phyloP scores from a whole-genome alignment of 805 yeast species.

The Yueomyces sp. region DNA sequence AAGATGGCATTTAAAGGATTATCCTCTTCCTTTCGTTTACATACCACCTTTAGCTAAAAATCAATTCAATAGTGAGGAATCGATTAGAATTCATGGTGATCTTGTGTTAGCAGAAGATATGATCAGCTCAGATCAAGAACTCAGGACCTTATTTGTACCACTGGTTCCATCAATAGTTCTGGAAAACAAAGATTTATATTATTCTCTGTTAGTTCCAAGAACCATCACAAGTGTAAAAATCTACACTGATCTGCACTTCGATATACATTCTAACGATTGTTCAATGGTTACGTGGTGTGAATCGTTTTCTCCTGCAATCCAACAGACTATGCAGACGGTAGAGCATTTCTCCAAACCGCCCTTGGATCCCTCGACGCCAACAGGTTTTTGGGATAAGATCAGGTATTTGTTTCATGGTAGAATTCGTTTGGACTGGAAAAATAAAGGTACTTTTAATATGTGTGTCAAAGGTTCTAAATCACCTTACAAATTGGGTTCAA shows the following conservation, averaged over 20 bases:
- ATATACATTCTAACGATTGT: constrained; percentile 40
- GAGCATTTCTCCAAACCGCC: constrained; percentile 87
- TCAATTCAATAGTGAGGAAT: constrained; percentile 16
- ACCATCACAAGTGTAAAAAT: constrained; percentile 67
- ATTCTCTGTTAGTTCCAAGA: constrained; percentile 53
- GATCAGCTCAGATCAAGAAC: constrained; percentile 33
- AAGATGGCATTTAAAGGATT: constrained; percentile 66
- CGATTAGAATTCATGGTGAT: constrained; percentile 42
- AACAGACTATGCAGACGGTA: constrained; percentile 61
- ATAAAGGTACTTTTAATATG: constrained; percentile 40
- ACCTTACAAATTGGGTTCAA: constrained; percentile 61
- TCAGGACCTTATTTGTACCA: constrained; percentile 51
- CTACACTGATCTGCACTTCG: constrained; percentile 46
- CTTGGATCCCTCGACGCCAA: constrained; percentile 66
- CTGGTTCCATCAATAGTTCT: constrained; percentile 35
- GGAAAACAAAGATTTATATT: constrained; percentile 29
- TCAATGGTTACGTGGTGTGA: constrained; percentile 75
- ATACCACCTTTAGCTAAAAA: constrained; percentile 40
- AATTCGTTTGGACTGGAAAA: constrained; percentile 36
- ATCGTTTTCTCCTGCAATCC: constrained; percentile 72
- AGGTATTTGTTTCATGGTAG: constrained; percentile 67
- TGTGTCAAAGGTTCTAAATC: constrained; percentile 62
- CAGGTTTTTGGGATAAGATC: constrained; percentile 91
- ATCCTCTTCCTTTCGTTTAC: constrained; percentile 70
- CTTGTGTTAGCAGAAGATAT: constrained; percentile 57